These are phyloP conservation scores for Trichophyton equinum DNA, from an alignment of 2,329 filamentous ascomycete species.

Conservation along the genomic window DNA sequence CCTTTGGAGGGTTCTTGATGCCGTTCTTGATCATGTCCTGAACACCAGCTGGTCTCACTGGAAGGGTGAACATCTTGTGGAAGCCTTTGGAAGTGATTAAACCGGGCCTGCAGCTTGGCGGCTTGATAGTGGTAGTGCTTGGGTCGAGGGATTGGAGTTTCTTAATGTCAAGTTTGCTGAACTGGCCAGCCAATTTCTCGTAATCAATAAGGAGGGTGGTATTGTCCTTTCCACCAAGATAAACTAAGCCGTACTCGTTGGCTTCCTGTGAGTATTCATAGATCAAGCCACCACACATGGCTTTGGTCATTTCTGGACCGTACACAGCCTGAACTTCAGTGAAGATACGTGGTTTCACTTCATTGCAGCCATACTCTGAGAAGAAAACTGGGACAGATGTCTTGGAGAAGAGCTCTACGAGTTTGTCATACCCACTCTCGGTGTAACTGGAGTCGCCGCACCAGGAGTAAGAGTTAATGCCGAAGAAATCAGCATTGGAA, in stretches of 20 bases:
- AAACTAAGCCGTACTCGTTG: slow-evolving; percentile 45
- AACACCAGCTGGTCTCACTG: slow-evolving; percentile 53
- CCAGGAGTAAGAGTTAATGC: slow-evolving; percentile 58
- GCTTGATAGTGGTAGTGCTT: slow-evolving; percentile 39
- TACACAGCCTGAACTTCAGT: slow-evolving; percentile 50
- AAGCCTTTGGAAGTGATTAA: slow-evolving; percentile 58
- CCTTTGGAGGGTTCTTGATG: slow-evolving; percentile 50
- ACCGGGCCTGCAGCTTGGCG: slow-evolving; percentile 52
- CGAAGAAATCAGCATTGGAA: slow-evolving; percentile 52
- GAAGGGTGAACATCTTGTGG: slow-evolving; percentile 67
- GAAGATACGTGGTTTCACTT: slow-evolving; percentile 44
- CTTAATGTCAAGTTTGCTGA: slow-evolving; percentile 59
- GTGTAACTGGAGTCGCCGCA: slow-evolving; percentile 47
- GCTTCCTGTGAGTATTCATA: slow-evolving; percentile 40
- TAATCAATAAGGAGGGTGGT: slow-evolving; percentile 52
- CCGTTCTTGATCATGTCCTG: slow-evolving; percentile 65
- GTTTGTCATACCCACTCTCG: slow-evolving; percentile 42
- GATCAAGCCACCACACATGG: slow-evolving; percentile 46
- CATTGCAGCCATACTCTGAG: slow-evolving; percentile 55
- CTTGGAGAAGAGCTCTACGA: slow-evolving; percentile 47
- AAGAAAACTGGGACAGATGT: slow-evolving; percentile 52
- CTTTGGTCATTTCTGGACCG: slow-evolving; percentile 44
- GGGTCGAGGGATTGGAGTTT: slow-evolving; percentile 52
- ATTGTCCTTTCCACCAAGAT: slow-evolving; percentile 46
- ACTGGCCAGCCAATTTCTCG: slow-evolving; percentile 63